Conservation (phyloP, 2,329 filamentous ascomycete species). For the Domatiomyces catenatus region DNA sequence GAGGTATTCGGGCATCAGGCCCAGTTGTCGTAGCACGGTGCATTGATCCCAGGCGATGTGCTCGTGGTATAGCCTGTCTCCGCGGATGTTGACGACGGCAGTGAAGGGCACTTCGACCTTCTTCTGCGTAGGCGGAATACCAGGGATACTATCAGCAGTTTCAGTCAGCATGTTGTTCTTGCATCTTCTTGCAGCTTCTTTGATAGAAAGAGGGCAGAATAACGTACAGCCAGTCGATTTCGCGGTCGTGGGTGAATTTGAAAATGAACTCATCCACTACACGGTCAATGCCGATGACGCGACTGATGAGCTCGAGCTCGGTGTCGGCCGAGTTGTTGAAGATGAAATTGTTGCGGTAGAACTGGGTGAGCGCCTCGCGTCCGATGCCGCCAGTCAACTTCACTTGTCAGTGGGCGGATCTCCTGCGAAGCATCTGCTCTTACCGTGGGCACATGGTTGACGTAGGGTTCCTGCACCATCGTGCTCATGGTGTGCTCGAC, state of each 20-base stretch:
- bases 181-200: neutral
- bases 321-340: constrained; percentile 56
- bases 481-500: constrained; percentile 65
- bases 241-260: constrained; percentile 45
- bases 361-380: constrained; percentile 44
- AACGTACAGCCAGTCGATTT: constrained; percentile 54
- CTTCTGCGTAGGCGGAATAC: constrained; percentile 42
- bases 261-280: constrained; percentile 58
- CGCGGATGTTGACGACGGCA: constrained; percentile 50
- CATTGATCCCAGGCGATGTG: constrained; percentile 58
- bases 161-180: neutral
- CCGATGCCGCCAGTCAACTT: constrained; percentile 54
- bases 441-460: constrained; percentile 60
- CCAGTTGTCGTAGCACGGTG: constrained; percentile 46
- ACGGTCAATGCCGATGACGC: constrained; percentile 56
- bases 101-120: constrained; percentile 47
- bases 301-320: constrained; percentile 51
- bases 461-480: constrained; percentile 65
- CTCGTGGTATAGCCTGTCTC: constrained; percentile 53
- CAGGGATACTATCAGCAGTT: constrained; percentile 34
- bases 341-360: constrained; percentile 62
- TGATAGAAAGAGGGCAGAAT: constrained; percentile 8
- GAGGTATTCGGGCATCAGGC: constrained; percentile 48
- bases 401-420: neutral
- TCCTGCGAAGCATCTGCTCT: too few relatives aligned